Percentiles rank a stretch among this genome's conserved stretches.
These are phyloP conservation scores for Grosmannia penicillata DNA, from an alignment of 2,329 filamentous ascomycete genomes.

Conservation along the genomic window DNA sequence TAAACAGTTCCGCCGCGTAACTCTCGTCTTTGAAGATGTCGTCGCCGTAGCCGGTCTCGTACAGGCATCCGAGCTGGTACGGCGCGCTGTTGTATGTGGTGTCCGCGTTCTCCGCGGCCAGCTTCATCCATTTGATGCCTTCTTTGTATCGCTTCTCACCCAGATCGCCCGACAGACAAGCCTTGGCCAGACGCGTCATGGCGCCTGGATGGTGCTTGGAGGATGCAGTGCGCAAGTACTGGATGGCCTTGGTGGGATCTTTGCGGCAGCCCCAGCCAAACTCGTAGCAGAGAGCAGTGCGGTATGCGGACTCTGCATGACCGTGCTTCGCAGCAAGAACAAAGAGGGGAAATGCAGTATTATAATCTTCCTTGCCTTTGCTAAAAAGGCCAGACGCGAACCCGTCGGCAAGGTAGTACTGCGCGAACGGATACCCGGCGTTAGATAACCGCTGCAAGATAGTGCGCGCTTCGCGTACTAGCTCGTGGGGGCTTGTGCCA, in stretches of 20 bases:
- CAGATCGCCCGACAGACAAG: conserved; percentile 79
- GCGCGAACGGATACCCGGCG: conserved; percentile 85
- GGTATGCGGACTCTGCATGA: conserved; percentile 89
- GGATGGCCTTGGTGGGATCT: conserved; percentile 80
- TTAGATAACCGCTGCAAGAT: conserved; percentile 80
- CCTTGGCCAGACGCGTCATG: conserved; percentile 81
- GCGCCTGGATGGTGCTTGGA: conserved; percentile 92
- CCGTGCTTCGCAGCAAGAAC: conserved; percentile 90
- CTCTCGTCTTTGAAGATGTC: conserved; percentile 83
- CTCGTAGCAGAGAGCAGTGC: conserved; percentile 88
- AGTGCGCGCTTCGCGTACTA: conserved; percentile 74
- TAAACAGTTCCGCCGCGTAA: conserved; percentile 89
- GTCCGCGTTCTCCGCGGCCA: conserved; percentile 81
- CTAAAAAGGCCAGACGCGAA: conserved; percentile 89
- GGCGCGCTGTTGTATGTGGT: conserved; percentile 83
- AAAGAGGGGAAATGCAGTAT: conserved; percentile 84
- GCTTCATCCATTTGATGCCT: conserved; percentile 91
- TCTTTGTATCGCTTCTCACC: conserved; percentile 79
- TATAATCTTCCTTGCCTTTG: conserved; percentile 85
- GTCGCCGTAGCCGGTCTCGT: conserved; percentile 85
- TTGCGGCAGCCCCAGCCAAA: conserved; percentile 94
- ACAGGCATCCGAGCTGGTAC: conserved; percentile 76
- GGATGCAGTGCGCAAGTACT: conserved; percentile 81
- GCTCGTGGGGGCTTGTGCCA: conserved; percentile 43
- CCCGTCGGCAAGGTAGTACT: conserved; percentile 93